Evolutionary conservation across 2,329 filamentous ascomycete genomes (phyloP), one percentile per base, ranked within the genome.

Genomic region (Diplodia mutila): DNA sequence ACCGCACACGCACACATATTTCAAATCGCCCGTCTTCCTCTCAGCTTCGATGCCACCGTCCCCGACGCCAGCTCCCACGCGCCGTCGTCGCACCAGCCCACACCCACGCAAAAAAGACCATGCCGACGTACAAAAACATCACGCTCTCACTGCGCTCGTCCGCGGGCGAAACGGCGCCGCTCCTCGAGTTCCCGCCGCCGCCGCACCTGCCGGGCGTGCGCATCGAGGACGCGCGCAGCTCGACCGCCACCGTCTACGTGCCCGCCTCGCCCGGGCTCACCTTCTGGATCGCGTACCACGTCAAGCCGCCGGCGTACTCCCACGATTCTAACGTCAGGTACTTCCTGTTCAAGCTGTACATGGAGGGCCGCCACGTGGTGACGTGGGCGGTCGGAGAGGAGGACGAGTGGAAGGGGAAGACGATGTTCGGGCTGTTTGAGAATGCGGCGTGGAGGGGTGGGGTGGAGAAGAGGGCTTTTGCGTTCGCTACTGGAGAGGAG

Each of bases 341-440:
- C 69, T 82, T 80, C 68, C 78, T 82, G 68, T 84, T 84, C 78
- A 84, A 84, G 71, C 73, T 84, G 34, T 79, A 79, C 69, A 73
- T 82, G 69, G 75, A 80, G 42, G 77, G 75, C 18, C 71, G 71
- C 29, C 75, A 76, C 34, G 70, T 83, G 16, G 72, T 82, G 11
- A 83, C 74, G 68, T 85, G 82, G 82, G 78, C 79, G 2, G 77
- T 76, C 1, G 81, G 80, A 2, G 77, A 77, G 59, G 74, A 79
- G 18, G 76, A 84, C 14, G 72, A 71, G 3, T 84, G 78, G 76
- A 74, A 72, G 21, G 83, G 83, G 0, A 82, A 81, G 70, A 79
- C 78, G 0, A 78, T 82, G 74, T 84, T 81, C 71, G 81, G 75
- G 3, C 70, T 84, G 7, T 82, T 77, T 66, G 76, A 80, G 69